Conservation (phyloP, 768 basidiomycete species). For the Calocybe gangraenosa region DNA sequence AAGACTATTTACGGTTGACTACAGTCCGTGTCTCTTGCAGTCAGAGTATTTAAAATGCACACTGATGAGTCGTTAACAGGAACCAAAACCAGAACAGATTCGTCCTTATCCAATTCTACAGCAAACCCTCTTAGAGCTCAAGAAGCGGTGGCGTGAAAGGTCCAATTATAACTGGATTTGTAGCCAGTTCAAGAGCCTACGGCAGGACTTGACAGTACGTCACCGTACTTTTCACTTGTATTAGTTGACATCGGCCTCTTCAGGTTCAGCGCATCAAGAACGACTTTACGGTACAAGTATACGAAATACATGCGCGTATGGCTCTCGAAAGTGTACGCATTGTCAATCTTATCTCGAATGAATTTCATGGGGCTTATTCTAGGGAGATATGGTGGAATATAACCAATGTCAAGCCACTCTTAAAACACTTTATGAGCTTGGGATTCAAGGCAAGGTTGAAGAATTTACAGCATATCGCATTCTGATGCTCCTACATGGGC, state of each 20-base stretch:
- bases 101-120: constrained; percentile 83
- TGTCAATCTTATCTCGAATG: not conserved
- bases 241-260: constrained; percentile 10
- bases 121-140: constrained; percentile 82
- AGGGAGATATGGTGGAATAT: constrained; percentile 98
- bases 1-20: constrained; percentile 92
- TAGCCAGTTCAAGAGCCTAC: constrained; percentile 95
- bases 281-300: constrained; percentile 94
- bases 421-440: constrained; percentile 87
- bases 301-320: constrained; percentile 97
- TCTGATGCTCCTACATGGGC: constrained; percentile 90
- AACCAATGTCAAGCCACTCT: constrained; percentile 95
- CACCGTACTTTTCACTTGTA: constrained; percentile 20
- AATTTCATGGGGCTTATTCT: not conserved
- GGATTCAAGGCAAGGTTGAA: constrained; percentile 87
- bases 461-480: constrained; percentile 98
- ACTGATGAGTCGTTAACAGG: constrained; percentile 41
- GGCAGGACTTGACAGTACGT: constrained; percentile 96
- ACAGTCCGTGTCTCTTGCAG: constrained; percentile 51
- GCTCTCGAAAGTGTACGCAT: constrained; percentile 79
- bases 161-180: constrained; percentile 84
- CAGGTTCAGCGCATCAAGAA: constrained; percentile 99
- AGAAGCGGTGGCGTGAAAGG: constrained; percentile 83
- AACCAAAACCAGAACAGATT: constrained; percentile 92
- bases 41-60: not conserved